phyloP scores from a whole-genome alignment of 805 yeast genomes.

The Starmerella stellata region DNA sequence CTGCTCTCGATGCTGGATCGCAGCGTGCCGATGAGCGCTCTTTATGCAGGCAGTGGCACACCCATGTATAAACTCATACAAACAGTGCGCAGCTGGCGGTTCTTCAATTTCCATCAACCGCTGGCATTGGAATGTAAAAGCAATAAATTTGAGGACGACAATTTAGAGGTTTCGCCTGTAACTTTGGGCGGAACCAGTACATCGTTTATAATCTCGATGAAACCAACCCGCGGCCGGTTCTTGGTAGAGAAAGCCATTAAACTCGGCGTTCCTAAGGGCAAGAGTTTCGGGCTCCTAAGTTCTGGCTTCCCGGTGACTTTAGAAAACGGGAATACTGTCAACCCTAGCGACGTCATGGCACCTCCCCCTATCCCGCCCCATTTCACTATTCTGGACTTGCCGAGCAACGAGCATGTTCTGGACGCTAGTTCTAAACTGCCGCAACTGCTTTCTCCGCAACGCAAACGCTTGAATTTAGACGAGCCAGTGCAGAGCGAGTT shows the following conservation, averaged over 20 bases:
- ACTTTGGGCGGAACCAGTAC: slow-evolving; percentile 19
- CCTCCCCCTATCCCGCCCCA: slow-evolving; percentile 40
- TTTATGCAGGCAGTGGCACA: slow-evolving; percentile 24
- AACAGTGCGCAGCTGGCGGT: slow-evolving; percentile 65
- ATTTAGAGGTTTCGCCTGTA: slow-evolving; percentile 17
- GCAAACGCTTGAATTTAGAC: not conserved
- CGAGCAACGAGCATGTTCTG: slow-evolving; percentile 31
- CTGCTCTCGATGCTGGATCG: slow-evolving; percentile 58
- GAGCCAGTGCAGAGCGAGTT: slow-evolving; percentile 17
- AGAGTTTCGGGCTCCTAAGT: slow-evolving; percentile 39
- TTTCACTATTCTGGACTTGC: slow-evolving; percentile 56
- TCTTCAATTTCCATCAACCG: slow-evolving; percentile 57
- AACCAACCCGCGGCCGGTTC: slow-evolving; percentile 63
- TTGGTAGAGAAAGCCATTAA: slow-evolving; percentile 43
- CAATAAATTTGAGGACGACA: slow-evolving; percentile 14
- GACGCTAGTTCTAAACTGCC: slow-evolving; percentile 12
- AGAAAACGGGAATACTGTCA: slow-evolving; percentile 37
- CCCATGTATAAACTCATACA: slow-evolving; percentile 28
- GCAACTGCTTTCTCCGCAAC: not conserved
- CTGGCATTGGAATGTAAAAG: slow-evolving; percentile 31
- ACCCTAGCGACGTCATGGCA: slow-evolving; percentile 57
- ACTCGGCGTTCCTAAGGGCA: slow-evolving; percentile 53
- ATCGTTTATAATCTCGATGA: slow-evolving; percentile 48
- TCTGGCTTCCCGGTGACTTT: slow-evolving; percentile 40
- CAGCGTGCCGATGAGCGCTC: not conserved